phyloP scores from a whole-genome alignment of 139 green algal genomes.

The Monoraphidium neglectum region DNA sequence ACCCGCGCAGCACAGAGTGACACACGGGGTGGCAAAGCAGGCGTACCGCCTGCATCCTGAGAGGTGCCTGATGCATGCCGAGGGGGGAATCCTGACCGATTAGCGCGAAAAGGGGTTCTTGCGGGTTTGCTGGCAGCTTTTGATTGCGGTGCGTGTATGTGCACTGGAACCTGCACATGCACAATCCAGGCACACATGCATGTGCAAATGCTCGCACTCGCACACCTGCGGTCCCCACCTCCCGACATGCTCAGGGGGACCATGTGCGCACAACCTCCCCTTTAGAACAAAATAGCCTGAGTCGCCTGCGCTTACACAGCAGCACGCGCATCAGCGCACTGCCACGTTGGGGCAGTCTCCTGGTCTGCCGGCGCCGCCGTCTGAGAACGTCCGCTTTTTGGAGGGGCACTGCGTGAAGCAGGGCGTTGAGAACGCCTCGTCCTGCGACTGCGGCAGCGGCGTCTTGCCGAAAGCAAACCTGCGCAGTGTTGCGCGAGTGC shows the following conservation, averaged over 20 bases:
- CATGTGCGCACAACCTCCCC: not conserved
- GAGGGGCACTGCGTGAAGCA: slow-evolving; percentile 79
- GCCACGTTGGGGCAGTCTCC: slow-evolving; percentile 14
- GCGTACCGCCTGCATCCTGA: too few relatives aligned
- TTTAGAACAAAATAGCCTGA: not conserved
- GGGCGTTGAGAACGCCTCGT: slow-evolving; percentile 67
- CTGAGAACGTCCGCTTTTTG: slow-evolving; percentile 6
- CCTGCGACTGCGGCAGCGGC: slow-evolving; percentile 46
- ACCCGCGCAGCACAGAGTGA: too few relatives aligned
- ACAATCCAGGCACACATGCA: not conserved
- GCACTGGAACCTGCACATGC: slow-evolving; percentile 14
- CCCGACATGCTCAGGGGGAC: not conserved
- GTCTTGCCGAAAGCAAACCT: slow-evolving; percentile 81
- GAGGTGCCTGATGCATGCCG: too few relatives aligned
- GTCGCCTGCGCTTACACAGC: not conserved
- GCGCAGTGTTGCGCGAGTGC: slow-evolving; percentile 9
- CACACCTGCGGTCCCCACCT: not conserved
- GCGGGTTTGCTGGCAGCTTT: not conserved
- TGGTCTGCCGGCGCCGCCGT: not conserved
- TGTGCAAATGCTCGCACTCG: not conserved
- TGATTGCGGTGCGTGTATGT: not conserved
- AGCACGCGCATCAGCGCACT: not conserved
- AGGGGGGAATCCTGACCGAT: not conserved
- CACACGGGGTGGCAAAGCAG: too few relatives aligned
- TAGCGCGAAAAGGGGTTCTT: not conserved